phyloP scores from a whole-genome alignment of 2,329 filamentous ascomycete genomes.

The Beauveria pseudobassiana region DNA sequence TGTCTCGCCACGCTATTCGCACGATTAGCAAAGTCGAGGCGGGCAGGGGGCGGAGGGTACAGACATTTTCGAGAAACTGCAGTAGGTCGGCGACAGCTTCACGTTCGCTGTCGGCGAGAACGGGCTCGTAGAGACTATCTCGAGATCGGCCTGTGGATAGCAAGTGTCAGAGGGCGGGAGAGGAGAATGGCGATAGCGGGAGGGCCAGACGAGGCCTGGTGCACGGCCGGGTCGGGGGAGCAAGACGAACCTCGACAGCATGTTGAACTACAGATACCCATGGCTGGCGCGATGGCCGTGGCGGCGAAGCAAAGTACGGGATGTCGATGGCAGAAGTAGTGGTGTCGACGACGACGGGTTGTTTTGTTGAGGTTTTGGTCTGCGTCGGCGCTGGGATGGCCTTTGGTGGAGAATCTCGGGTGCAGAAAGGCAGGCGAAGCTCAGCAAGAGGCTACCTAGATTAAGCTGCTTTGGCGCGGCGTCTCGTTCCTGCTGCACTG shows the following conservation, averaged over 20 bases:
- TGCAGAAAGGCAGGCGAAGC: conserved; percentile 7
- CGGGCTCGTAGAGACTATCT: conserved; percentile 77
- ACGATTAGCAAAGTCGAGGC: conserved; percentile 17
- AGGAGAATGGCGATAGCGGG: neutral
- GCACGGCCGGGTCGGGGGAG: neutral
- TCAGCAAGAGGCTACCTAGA: neutral
- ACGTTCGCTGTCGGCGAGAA: conserved; percentile 89
- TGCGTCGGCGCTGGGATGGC: neutral
- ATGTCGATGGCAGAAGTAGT: conserved; percentile 4
- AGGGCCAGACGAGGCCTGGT: neutral
- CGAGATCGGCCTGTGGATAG: conserved; percentile 57
- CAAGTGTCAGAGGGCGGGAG: conserved; percentile 9
- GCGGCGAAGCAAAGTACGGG: conserved; percentile 4
- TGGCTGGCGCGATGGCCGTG: conserved; percentile 28
- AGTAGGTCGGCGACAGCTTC: conserved; percentile 94
- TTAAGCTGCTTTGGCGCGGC: neutral
- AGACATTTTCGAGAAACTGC: conserved; percentile 92
- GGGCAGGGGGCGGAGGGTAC: conserved; percentile 21
- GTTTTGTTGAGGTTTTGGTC: conserved; percentile 11
- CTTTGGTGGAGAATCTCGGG: conserved; percentile 5
- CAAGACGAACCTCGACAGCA: conserved; percentile 45
- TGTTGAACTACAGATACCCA: conserved; percentile 53
- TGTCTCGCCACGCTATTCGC: conserved; percentile 75
- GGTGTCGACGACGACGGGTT: conserved; percentile 1
- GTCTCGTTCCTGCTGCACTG: conserved; percentile 7